Evolutionary conservation across 2,329 filamentous ascomycete species (phyloP).

Genomic region (Kalmusia sp.): DNA sequence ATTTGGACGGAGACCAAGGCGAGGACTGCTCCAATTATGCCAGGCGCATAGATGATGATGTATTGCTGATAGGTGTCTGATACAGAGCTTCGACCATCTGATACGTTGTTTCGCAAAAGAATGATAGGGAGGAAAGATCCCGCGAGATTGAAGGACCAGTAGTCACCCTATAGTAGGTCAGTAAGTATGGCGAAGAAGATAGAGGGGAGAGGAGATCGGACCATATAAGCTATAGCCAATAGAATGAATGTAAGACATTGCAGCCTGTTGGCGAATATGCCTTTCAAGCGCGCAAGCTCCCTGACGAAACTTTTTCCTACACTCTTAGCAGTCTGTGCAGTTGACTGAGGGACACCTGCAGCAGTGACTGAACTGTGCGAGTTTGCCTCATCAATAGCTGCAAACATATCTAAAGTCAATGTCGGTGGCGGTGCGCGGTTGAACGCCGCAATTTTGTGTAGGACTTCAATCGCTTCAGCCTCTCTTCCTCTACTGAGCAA

Average conservation of each 20-base stretch:
- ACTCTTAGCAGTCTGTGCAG: constrained; percentile 26
- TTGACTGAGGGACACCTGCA: constrained; percentile 8
- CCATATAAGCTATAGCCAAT: constrained; percentile 36
- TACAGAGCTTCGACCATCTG: constrained; percentile 27
- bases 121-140: constrained; percentile 36
- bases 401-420: constrained; percentile 34
- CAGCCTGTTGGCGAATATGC: constrained; percentile 35
- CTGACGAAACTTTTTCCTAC: constrained; percentile 28
- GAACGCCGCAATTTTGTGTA: constrained; percentile 37
- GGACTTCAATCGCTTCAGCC: constrained; percentile 33
- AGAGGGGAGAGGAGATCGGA: neutral
- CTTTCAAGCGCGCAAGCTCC: constrained; percentile 34
- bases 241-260: constrained; percentile 33
- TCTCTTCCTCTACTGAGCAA: constrained; percentile 32
- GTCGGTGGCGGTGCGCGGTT: constrained; percentile 31
- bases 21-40: constrained; percentile 32
- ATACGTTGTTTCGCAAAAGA: constrained; percentile 37
- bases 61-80: constrained; percentile 37
- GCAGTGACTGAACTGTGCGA: neutral
- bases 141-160: constrained; percentile 41
- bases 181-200: neutral
- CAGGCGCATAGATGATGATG: constrained; percentile 38
- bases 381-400: constrained; percentile 28
- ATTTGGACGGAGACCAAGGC: constrained; percentile 33
- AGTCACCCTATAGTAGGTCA: constrained; percentile 27